Percentiles rank a stretch among this genome's conserved stretches.
Conservation (phyloP, 495 filamentous ascomycete genomes). For the Hyaloscypha variabilis region DNA sequence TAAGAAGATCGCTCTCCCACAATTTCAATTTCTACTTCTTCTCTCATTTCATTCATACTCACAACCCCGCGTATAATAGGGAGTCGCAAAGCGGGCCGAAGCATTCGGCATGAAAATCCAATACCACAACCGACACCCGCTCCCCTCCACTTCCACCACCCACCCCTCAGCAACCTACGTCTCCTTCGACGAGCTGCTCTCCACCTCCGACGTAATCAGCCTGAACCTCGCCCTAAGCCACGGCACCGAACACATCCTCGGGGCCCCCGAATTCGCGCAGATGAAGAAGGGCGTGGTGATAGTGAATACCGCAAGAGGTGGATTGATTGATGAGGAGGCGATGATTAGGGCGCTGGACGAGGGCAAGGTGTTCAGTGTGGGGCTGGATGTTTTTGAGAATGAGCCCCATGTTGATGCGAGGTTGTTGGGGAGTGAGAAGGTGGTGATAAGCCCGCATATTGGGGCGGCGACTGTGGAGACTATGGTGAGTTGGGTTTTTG, state of each 20-base stretch:
- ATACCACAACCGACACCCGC: conserved; percentile 41
- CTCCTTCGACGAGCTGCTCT: conserved; percentile 67
- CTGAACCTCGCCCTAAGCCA: conserved; percentile 69
- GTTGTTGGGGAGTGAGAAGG: conserved; percentile 6
- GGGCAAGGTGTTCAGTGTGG: conserved; percentile 65
- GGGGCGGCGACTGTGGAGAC: background rate
- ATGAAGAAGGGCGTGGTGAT: conserved; percentile 77
- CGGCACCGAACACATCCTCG: conserved; percentile 65
- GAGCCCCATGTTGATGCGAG: conserved; percentile 65
- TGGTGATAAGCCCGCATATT: background rate
- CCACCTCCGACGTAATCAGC: conserved; percentile 71
- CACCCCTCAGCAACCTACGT: conserved; percentile 56
- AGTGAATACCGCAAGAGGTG: conserved; percentile 79
- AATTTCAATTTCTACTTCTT: too few relatives aligned
- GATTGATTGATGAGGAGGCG: conserved; percentile 74
- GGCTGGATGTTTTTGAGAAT: conserved; percentile 76
- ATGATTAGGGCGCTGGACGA: conserved; percentile 67
- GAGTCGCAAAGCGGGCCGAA: conserved; percentile 65
- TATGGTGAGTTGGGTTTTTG: background rate
- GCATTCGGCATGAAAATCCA: conserved; percentile 48
- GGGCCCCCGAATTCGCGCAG: conserved; percentile 59
- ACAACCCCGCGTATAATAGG: conserved; percentile 47
- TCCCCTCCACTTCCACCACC: conserved; percentile 42
- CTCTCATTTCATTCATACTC: background rate
- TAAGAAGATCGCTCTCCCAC: background rate